Percentiles rank a stretch among this genome's conserved stretches.
Evolutionary conservation across 2,329 filamentous ascomycete genomes (phyloP).

Genomic region (Nemania bipapillata): DNA sequence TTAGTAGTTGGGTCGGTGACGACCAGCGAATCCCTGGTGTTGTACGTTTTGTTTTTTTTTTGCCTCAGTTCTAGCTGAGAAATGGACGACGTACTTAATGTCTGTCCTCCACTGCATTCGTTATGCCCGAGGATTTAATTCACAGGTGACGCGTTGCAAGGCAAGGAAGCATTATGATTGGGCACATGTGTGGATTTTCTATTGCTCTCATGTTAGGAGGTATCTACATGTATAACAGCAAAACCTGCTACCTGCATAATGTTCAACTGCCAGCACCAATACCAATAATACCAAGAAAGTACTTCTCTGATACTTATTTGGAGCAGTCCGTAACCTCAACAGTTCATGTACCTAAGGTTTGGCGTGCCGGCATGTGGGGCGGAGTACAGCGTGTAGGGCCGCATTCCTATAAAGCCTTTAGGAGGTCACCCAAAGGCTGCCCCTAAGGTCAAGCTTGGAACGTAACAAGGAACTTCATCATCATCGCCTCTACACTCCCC

Average conservation of each 20-base stretch:
- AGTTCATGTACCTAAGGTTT: neutral
- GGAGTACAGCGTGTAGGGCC: neutral
- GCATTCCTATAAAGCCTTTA: constrained; percentile 16
- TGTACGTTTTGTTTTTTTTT: neutral
- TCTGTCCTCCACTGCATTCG: constrained; percentile 2
- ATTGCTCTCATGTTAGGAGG: constrained; percentile 2
- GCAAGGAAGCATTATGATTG: neutral
- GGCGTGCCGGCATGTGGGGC: neutral
- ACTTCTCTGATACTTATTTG: too few relatives aligned
- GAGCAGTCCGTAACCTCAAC: too few relatives aligned
- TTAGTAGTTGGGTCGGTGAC: too few relatives aligned
- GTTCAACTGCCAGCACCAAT: too few relatives aligned
- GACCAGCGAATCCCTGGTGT: neutral
- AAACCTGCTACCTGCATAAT: too few relatives aligned
- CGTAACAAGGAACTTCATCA: neutral
- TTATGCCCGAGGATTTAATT: constrained; percentile 1
- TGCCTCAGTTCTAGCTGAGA: neutral
- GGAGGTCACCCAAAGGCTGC: constrained; percentile 18
- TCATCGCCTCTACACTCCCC: neutral
- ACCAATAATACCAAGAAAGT: too few relatives aligned
- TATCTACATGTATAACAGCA: neutral
- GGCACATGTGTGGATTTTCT: constrained; percentile 1
- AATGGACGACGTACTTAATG: neutral
- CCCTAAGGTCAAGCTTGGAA: constrained; percentile 9
- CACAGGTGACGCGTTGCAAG: neutral